Evolutionary conservation across 1,284 basidiomycete species (phyloP), one percentile per base, ranked within the genome.

Genomic region (Apiotrichum gamsii): DNA sequence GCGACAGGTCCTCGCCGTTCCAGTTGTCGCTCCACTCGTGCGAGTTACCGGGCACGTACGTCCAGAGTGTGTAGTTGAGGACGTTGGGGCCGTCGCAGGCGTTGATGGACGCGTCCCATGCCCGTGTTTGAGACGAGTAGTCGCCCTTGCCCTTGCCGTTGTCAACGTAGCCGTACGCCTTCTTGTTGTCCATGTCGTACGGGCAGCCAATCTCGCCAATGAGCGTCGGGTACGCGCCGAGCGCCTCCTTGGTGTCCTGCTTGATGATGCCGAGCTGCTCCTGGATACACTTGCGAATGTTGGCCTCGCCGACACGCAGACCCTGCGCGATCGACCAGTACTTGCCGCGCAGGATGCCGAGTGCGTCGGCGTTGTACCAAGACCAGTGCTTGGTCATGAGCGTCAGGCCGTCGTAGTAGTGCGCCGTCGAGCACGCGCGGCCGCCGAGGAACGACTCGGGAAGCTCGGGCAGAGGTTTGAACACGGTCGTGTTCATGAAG

Each of bases 121-220:
- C 93, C 44, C 80, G 82, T 36, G 86, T 82, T 67, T 97, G 94
- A 19, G 75, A 70, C 1, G 78, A 75, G 65, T 86, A 95, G 69
- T 95, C 86, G 28, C 89, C 86, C 58, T 80, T 76, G 62, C 83
- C 78, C 62, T 82, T 81, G 29, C 87, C 87, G 13, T 76, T 75
- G 59, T 87, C 82, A 40, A 82, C 83, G 67, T 79, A 87, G n/a
- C 88, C 86, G 70, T 94, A 95, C 5, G 87, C 78, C 41, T 78
- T 77, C 65, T 86, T 89, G 40, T 72, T 74, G 66, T 95, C 91
- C 83, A 95, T 84, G 66, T 96, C 90, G 61, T 85, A 91, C 1
- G 94, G 94, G 5, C 84, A 87, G 8, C 94, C 94, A 43, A 97
- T 93, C 74, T 98, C 94, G 21, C 94, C 93, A 43, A 98, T 88